phyloP scores from a whole-genome alignment of 192 early-diverging fungal genomes.

The Entomortierella lignicola region DNA sequence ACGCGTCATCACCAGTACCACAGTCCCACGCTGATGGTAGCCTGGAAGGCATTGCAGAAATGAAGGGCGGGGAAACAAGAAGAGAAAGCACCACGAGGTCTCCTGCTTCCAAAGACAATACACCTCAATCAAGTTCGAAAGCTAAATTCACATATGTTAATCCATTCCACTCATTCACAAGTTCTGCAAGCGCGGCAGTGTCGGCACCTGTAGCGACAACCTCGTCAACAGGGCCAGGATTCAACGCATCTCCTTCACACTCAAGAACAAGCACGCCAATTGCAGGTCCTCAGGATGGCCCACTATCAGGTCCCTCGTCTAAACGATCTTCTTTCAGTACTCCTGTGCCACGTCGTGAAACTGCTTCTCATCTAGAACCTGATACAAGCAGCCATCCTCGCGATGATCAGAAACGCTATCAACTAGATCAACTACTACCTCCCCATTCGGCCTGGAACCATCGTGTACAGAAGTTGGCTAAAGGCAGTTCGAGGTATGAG shows the following conservation, averaged over 20 bases:
- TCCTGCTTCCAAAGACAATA: slow-evolving; percentile 34
- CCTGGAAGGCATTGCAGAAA: not conserved
- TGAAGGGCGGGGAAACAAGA: slow-evolving; percentile 7
- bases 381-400: slow-evolving; percentile 17
- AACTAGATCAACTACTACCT: slow-evolving; percentile 41
- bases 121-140: slow-evolving; percentile 29
- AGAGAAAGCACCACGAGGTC: slow-evolving; percentile 12
- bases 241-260: slow-evolving; percentile 12
- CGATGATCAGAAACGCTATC: slow-evolving; percentile 50
- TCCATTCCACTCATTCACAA: slow-evolving; percentile 58
- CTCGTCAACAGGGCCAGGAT: not conserved
- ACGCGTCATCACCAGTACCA: slow-evolving; percentile 17
- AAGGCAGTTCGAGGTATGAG: slow-evolving; percentile 46
- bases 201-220: not conserved
- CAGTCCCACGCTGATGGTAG: slow-evolving; percentile 5
- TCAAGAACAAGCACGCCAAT: slow-evolving; percentile 26
- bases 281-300: slow-evolving; percentile 12
- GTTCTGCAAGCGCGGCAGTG: slow-evolving; percentile 1
- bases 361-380: slow-evolving; percentile 25
- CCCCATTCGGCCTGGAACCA: slow-evolving; percentile 55
- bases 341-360: slow-evolving; percentile 31
- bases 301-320: slow-evolving; percentile 15
- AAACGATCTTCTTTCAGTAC: slow-evolving; percentile 33
- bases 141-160: slow-evolving; percentile 61
- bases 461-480: slow-evolving; percentile 48